These are phyloP conservation scores for Aquilaria sinensis DNA, from an alignment of 345 rosid species.

Conservation along the genomic window DNA sequence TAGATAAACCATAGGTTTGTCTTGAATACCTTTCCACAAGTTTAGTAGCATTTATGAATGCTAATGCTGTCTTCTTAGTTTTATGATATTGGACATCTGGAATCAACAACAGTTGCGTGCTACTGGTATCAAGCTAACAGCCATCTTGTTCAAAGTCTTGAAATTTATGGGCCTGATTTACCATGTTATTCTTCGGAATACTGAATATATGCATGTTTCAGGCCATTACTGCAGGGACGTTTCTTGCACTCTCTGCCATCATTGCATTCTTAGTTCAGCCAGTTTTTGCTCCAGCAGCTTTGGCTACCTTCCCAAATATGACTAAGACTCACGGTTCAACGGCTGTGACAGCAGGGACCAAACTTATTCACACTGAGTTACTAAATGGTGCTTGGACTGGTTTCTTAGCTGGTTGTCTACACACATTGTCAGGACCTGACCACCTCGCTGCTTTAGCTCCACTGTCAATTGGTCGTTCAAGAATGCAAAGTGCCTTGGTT, in stretches of 20 bases:
- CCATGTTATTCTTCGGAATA: neutral
- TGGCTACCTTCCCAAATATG: conserved; percentile 59
- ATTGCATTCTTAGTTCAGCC: conserved; percentile 48
- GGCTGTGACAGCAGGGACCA: conserved; percentile 43
- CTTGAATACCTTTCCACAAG: too few species aligned
- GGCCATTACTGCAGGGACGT: conserved; percentile 37
- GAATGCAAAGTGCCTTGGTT: conserved; percentile 71
- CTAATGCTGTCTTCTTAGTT: too few species aligned
- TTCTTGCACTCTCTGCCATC: conserved; percentile 44
- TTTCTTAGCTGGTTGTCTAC: conserved; percentile 88
- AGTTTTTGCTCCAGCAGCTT: conserved; percentile 61
- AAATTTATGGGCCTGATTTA: too few species aligned
- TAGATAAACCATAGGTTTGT: too few species aligned
- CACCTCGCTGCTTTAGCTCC: conserved; percentile 96
- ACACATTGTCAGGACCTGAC: conserved; percentile 87
- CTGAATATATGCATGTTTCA: conserved; percentile 18
- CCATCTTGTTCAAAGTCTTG: neutral
- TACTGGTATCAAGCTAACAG: neutral
- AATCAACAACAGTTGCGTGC: neutral
- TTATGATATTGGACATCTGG: too few species aligned
- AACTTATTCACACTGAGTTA: conserved; percentile 44
- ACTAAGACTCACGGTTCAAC: conserved; percentile 40
- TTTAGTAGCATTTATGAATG: too few species aligned
- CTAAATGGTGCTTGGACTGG: conserved; percentile 87
- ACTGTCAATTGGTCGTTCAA: conserved; percentile 70